phyloP scores from a whole-genome alignment of 371 early-diverging fungal species.

The Syncephalis plumigaleata region DNA sequence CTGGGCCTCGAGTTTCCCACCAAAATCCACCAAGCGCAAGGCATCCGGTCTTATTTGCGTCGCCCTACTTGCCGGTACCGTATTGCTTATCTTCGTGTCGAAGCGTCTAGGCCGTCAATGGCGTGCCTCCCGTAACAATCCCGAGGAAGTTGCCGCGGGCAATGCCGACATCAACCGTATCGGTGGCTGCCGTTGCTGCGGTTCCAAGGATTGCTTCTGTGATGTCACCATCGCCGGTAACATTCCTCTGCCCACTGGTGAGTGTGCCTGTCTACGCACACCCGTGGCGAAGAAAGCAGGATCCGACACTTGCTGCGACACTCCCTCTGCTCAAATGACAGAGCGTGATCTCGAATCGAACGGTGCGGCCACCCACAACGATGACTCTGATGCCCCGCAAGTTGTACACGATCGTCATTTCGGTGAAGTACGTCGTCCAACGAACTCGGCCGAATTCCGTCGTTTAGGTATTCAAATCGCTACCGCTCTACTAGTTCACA shows the following conservation, averaged over 20 bases:
- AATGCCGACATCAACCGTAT: no score
- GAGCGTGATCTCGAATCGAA: not conserved
- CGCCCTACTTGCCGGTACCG: slow-evolving; percentile 2
- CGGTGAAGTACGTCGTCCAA: not conserved
- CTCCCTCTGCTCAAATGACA: no score
- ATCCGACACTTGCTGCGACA: no score
- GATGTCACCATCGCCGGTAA: no score
- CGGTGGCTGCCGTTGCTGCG: no score
- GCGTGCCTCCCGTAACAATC: not conserved
- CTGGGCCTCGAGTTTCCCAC: not conserved
- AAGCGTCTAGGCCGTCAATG: not conserved
- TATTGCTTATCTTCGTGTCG: not conserved
- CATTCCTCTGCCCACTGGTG: no score
- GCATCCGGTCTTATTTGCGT: not conserved
- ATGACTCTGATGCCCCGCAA: no score
- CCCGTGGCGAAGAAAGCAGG: no score
- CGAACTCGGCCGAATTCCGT: not conserved
- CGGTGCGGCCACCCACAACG: not conserved
- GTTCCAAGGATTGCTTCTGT: no score
- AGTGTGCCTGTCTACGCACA: no score
- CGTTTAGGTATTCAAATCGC: slow-evolving; percentile 5
- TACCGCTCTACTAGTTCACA: slow-evolving; percentile 7
- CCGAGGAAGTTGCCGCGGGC: no score
- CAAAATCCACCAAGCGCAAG: no score
- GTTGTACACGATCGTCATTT: not conserved